Evolutionary conservation across 225 moss, liverwort and hornwort species (phyloP).

Genomic region (Straminergon stramineum): DNA sequence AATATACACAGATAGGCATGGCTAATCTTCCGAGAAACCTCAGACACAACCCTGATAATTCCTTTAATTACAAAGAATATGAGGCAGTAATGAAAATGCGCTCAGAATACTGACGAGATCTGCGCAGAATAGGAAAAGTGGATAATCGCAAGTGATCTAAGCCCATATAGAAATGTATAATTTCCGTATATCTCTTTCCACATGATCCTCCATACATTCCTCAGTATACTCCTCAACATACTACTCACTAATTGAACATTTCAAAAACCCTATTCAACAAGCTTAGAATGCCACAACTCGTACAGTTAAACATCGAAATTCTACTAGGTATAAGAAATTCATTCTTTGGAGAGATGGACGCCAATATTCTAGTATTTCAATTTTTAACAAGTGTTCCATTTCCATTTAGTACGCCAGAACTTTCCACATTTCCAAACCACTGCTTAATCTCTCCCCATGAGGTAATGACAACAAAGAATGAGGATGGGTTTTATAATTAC

Average conservation of each 20-base stretch:
- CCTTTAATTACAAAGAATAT: neutral
- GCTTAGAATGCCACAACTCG: neutral
- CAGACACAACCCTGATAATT: neutral
- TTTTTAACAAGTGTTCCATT: neutral
- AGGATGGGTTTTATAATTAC: neutral
- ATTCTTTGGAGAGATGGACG: no score
- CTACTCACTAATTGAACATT: neutral
- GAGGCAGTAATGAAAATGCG: neutral
- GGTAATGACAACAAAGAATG: neutral
- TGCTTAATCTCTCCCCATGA: neutral
- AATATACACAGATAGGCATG: neutral
- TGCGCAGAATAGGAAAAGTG: neutral
- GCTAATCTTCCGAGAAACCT: neutral
- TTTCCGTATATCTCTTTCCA: neutral
- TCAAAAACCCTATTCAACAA: neutral
- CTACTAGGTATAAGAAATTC: neutral
- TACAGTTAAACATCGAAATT: neutral
- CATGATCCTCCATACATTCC: neutral
- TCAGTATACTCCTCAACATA: neutral
- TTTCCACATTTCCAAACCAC: neutral
- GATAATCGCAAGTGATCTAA: neutral
- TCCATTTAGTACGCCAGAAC: neutral
- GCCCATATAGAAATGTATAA: neutral
- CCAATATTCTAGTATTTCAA: neutral
- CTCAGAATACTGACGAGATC: neutral